Conservation (phyloP, 1,139 yeast genomes). For the Candida dubliniensis region DNA sequence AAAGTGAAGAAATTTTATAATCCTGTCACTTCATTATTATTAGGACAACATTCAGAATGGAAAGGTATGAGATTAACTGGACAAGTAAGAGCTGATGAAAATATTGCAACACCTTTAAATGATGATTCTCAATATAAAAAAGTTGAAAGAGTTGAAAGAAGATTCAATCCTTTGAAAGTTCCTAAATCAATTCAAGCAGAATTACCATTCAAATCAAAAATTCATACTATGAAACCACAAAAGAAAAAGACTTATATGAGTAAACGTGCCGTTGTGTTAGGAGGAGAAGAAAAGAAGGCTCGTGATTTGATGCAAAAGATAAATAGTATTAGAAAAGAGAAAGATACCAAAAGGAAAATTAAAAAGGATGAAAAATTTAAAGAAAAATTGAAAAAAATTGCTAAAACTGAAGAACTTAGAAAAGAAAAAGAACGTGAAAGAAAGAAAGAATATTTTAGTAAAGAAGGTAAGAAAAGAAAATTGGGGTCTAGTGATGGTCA, state of each 20-base stretch:
- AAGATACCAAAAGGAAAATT: slow-evolving; percentile 72
- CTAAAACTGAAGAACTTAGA: slow-evolving; percentile 69
- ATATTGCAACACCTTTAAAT: slow-evolving; percentile 64
- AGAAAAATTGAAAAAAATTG: slow-evolving; percentile 71
- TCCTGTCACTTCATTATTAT: slow-evolving; percentile 88
- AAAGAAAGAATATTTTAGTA: slow-evolving; percentile 82
- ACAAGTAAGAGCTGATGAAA: slow-evolving; percentile 77
- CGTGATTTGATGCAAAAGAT: slow-evolving; percentile 87
- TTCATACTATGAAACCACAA: slow-evolving; percentile 84
- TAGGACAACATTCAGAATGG: slow-evolving; percentile 82
- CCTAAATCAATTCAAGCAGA: slow-evolving; percentile 76
- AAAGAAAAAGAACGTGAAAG: slow-evolving; percentile 77
- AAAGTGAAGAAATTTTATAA: slow-evolving; percentile 87
- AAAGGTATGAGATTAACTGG: slow-evolving; percentile 96
- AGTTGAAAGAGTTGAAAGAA: slow-evolving; percentile 83
- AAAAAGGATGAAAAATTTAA: slow-evolving; percentile 79
- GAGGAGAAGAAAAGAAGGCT: slow-evolving; percentile 92
- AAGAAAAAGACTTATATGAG: slow-evolving; percentile 79
- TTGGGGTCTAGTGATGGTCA: slow-evolving; percentile 41
- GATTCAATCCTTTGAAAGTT: slow-evolving; percentile 82
- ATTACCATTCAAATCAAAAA: slow-evolving; percentile 90
- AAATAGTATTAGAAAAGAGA: slow-evolving; percentile 79
- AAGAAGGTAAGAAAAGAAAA: slow-evolving; percentile 68
- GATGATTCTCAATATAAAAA: slow-evolving; percentile 72
- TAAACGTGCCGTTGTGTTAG: slow-evolving; percentile 90